Evolutionary conservation across 306 rosid species (phyloP), one percentile per base, ranked within the genome.

Genomic region (Vicia villosa): DNA sequence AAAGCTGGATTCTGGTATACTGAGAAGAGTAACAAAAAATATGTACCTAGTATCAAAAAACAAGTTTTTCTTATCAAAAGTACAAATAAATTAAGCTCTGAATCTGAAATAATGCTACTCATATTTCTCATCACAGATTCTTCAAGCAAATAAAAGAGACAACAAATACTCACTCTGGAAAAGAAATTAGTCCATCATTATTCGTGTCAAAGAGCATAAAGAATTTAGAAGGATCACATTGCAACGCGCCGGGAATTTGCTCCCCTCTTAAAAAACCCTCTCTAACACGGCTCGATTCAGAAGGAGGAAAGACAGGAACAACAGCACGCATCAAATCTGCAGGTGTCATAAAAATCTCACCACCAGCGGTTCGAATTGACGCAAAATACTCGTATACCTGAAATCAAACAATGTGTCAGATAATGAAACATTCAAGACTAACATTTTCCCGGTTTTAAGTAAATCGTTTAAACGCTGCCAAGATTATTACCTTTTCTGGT

Each of bases 121-220:
- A 60, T 15, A 14, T 64, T 43, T 10, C 54, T 47, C 21, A 47
- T 2, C 22, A 47, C 11, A 47, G 9, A 49, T n/a, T n/a, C 30
- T 62, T 34, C 10, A 47, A 66, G 58, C 55, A 76, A 43, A 68
- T 4, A 32, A 21, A 65, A 58, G 32, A 10, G 58, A 34, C 21
- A 64, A 41, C 4, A 54, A 38, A 62, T 6, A 64, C 95, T 74
- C 60, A 89, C 96, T 92, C 97, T 1, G 80, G 15, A 54, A 87
- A 92, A 55, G 96, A 89, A 63, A 92, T 86, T 59, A 86, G 95
- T n/a, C 97, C 96, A 67, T 92, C 97, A 42, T 45, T 83, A 51
- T 92, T 77, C 2, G 88, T 87, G 86, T 92, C 97, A 32, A 89
- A 92, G 46, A 92, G 96, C 96, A 89, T 84, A 61, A 89, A 92